Percentiles rank a stretch among this genome's conserved stretches.
phyloP scores from a whole-genome alignment of 495 filamentous ascomycete genomes.

The Neurospora sp. region DNA sequence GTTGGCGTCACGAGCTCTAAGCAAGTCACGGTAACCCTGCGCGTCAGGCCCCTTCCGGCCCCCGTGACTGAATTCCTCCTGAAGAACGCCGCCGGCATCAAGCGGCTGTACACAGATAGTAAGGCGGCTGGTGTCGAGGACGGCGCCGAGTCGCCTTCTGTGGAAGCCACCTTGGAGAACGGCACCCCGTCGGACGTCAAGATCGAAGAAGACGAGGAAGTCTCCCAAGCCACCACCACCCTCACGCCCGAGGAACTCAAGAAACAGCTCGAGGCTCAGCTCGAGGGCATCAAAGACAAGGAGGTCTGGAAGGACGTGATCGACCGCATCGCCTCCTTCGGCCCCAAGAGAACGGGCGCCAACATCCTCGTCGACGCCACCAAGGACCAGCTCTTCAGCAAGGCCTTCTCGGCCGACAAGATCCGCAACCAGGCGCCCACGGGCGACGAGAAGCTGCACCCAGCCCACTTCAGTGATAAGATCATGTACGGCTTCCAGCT shows the following conservation, averaged over 20 bases:
- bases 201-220: conserved; percentile 36
- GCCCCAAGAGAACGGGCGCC: conserved; percentile 72
- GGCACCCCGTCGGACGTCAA: conserved; percentile 16
- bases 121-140: conserved; percentile 27
- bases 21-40: conserved; percentile 66
- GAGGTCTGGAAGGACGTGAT: conserved; percentile 70
- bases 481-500: conserved; percentile 90
- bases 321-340: conserved; percentile 80
- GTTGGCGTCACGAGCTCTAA: conserved; percentile 69
- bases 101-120: conserved; percentile 63
- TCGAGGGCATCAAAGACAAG: conserved; percentile 52
- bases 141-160: conserved; percentile 16
- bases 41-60: conserved; percentile 69
- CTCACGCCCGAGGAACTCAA: conserved; percentile 68
- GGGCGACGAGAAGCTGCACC: conserved; percentile 45
- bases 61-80: conserved; percentile 76
- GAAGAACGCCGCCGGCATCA: conserved; percentile 70
- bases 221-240: conserved; percentile 39
- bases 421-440: conserved; percentile 20
- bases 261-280: conserved; percentile 53
- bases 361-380: conserved; percentile 88
- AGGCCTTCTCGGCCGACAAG: conserved; percentile 50
- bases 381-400: conserved; percentile 56
- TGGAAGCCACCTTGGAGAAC: conserved; percentile 35
- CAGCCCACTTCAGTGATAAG: conserved; percentile 77